These are phyloP conservation scores for Dissophora globulifera DNA, from an alignment of 192 early-diverging fungal species.

Conservation along the genomic window DNA sequence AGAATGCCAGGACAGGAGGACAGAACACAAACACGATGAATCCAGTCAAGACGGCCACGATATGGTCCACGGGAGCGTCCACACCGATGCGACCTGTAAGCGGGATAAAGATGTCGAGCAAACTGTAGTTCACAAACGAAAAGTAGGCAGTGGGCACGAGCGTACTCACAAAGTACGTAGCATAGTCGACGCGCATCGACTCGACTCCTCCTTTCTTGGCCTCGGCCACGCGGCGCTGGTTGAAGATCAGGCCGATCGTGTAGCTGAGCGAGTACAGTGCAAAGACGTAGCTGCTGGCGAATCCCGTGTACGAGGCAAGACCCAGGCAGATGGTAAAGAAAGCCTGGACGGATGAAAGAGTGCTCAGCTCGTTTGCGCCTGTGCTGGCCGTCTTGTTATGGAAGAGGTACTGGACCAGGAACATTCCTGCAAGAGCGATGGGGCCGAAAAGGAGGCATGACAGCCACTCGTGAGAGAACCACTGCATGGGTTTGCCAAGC, in stretches of 20 bases:
- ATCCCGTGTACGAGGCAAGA: constrained; percentile 51
- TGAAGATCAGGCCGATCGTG: constrained; percentile 38
- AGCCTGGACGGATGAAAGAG: constrained; percentile 32
- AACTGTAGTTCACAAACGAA: constrained; percentile 54
- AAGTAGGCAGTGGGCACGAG: constrained; percentile 56
- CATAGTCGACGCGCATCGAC: constrained; percentile 23
- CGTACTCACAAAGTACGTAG: constrained; percentile 46
- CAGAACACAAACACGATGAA: constrained; percentile 59
- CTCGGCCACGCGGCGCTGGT: constrained; percentile 46
- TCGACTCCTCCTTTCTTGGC: constrained; percentile 14
- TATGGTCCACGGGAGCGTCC: constrained; percentile 72
- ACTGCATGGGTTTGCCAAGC: constrained; percentile 64
- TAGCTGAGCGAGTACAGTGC: constrained; percentile 54
- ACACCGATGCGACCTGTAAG: constrained; percentile 75
- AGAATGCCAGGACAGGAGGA: constrained; percentile 62
- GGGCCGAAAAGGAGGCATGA: constrained; percentile 65
- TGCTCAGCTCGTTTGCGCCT: constrained; percentile 39
- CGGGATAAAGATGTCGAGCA: constrained; percentile 76
- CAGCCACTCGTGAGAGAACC: constrained; percentile 72
- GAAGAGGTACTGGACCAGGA: constrained; percentile 57
- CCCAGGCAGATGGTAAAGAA: constrained; percentile 42
- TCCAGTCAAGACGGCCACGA: constrained; percentile 70
- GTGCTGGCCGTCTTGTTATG: constrained; percentile 48
- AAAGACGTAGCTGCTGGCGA: constrained; percentile 62
- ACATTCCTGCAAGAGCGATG: constrained; percentile 57